A percentile compares a stretch with the other conserved stretches of the same genome.
Evolutionary conservation across 2,329 filamentous ascomycete genomes (phyloP).

Genomic region (Microsporum ferrugineum): DNA sequence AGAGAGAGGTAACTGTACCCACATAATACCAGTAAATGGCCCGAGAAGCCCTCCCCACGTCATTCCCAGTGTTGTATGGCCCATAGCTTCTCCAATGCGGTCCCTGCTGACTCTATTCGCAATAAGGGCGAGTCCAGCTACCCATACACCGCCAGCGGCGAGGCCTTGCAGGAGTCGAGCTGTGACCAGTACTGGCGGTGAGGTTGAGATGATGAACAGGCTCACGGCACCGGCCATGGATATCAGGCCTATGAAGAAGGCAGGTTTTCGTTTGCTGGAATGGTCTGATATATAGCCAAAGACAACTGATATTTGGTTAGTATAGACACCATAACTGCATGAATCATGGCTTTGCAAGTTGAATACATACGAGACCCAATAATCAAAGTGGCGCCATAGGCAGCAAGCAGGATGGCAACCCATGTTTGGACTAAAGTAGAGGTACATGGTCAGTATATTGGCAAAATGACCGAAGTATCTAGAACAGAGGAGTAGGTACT

Average conservation of each 20-base stretch:
- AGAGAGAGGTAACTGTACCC: slow-evolving; percentile 24
- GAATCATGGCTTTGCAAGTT: no score
- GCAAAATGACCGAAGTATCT: neutral
- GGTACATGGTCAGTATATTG: neutral
- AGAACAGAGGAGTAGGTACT: neutral
- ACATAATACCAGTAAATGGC: slow-evolving; percentile 48
- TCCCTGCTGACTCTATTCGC: slow-evolving; percentile 48
- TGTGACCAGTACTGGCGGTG: slow-evolving; percentile 37
- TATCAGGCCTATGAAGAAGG: slow-evolving; percentile 47
- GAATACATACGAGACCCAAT: slow-evolving; percentile 8
- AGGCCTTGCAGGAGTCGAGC: slow-evolving; percentile 48
- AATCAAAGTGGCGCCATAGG: slow-evolving; percentile 9
- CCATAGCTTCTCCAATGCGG: slow-evolving; percentile 50
- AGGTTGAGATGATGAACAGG: slow-evolving; percentile 43
- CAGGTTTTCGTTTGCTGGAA: slow-evolving; percentile 40
- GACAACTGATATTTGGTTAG: slow-evolving; percentile 15
- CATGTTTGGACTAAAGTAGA: slow-evolving; percentile 9
- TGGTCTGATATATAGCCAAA: slow-evolving; percentile 41
- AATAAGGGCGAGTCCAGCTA: slow-evolving; percentile 47
- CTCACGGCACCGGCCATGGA: slow-evolving; percentile 44
- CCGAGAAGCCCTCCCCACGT: slow-evolving; percentile 47
- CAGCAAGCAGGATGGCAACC: slow-evolving; percentile 11
- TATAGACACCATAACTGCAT: neutral
- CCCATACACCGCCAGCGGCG: slow-evolving; percentile 50
- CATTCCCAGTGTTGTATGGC: slow-evolving; percentile 41